A percentile compares a stretch with the other conserved stretches of the same genome.
phyloP scores from a whole-genome alignment of 805 yeast species.

The Saturnispora sekii region DNA sequence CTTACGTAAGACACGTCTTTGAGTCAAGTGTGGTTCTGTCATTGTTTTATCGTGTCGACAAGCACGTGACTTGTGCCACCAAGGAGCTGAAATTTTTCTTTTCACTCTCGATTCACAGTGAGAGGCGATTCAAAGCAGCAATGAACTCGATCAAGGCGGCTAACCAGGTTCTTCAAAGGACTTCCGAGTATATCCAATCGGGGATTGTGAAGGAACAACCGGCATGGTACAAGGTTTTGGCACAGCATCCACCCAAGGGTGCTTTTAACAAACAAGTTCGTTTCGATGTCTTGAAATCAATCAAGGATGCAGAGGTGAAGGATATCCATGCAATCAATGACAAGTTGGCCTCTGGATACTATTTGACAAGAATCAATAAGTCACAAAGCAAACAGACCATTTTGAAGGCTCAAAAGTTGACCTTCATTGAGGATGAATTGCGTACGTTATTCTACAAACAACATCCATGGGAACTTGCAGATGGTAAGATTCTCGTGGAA shows the following conservation, averaged over 20 bases:
- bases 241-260: slow-evolving; percentile 69
- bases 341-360: slow-evolving; percentile 19
- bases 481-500: slow-evolving; percentile 79
- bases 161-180: slow-evolving; percentile 65
- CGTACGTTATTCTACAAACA: slow-evolving; percentile 78
- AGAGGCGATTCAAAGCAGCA: neutral
- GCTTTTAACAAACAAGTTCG: slow-evolving; percentile 42
- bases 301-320: slow-evolving; percentile 17
- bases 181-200: slow-evolving; percentile 63
- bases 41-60: too few relatives aligned
- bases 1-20: neutral
- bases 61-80: neutral
- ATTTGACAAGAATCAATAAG: slow-evolving; percentile 38
- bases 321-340: slow-evolving; percentile 12
- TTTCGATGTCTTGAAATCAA: slow-evolving; percentile 20
- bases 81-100: neutral
- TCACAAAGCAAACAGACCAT: slow-evolving; percentile 29
- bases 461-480: slow-evolving; percentile 97
- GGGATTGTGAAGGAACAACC: slow-evolving; percentile 70
- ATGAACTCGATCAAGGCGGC: slow-evolving; percentile 77
- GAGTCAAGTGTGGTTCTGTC: too few relatives aligned
- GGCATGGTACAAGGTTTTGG: slow-evolving; percentile 82
- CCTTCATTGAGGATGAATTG: slow-evolving; percentile 67
- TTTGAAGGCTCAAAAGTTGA: slow-evolving; percentile 43
- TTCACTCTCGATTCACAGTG: neutral